Evolutionary conservation across 2,329 filamentous ascomycete species (phyloP).

Genomic region (Fusarium pilosicola): DNA sequence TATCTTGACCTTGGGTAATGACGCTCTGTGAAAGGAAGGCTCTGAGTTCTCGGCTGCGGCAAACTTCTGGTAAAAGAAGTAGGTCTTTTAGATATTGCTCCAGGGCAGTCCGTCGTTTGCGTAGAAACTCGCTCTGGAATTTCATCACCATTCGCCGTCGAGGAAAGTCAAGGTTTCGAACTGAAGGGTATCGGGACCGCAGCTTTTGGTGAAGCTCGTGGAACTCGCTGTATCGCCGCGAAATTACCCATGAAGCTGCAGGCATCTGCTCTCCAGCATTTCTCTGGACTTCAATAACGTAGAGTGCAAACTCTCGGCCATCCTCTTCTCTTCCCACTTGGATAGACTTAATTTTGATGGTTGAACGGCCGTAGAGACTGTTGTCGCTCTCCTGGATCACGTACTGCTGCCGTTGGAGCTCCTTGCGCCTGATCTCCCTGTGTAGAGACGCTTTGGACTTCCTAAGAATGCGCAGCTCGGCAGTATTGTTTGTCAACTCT

Average conservation of each 20-base stretch:
- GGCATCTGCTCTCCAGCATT: conserved; percentile 96
- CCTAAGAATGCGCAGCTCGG: conserved; percentile 87
- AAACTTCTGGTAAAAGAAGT: conserved; percentile 89
- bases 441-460: conserved; percentile 96
- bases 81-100: conserved; percentile 88
- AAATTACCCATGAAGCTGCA: conserved; percentile 92
- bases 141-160: conserved; percentile 94
- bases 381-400: conserved; percentile 98
- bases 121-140: conserved; percentile 92
- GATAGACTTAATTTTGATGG: conserved; percentile 88
- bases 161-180: conserved; percentile 91
- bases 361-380: conserved; percentile 91
- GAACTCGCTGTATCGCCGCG: conserved; percentile 96
- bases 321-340: conserved; percentile 93
- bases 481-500: conserved; percentile 95
- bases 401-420: conserved; percentile 96
- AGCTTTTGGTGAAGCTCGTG: conserved; percentile 93
- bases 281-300: conserved; percentile 90
- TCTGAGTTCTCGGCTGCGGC: conserved; percentile 89
- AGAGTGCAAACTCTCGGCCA: conserved; percentile 91
- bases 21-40: conserved; percentile 93
- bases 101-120: conserved; percentile 84
- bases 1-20: conserved; percentile 69
- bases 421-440: conserved; percentile 91
- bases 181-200: conserved; percentile 84